phyloP scores from a whole-genome alignment of 257 asterid genomes.

The Linderniella brevidens region DNA sequence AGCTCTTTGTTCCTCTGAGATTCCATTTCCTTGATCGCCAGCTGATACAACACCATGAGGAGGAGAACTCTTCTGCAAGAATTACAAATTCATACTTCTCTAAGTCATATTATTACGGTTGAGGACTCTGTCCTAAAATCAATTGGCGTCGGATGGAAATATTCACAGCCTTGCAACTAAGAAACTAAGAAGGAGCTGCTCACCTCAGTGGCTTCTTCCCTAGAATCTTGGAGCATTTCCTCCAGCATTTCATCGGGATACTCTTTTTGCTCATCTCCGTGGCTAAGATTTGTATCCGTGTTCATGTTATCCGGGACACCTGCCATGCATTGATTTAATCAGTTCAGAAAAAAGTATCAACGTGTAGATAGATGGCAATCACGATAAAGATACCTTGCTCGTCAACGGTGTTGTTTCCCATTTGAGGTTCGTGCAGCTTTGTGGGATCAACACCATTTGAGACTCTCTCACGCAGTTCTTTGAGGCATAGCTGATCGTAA shows the following conservation, averaged over 20 bases:
- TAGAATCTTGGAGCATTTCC: conserved; percentile 26
- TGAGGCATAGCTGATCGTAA: conserved; percentile 31
- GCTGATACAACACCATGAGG: neutral
- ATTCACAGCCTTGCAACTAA: no score
- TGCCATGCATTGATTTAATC: neutral
- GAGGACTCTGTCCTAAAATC: no score
- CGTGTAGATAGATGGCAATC: neutral
- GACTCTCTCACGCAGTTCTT: conserved; percentile 46
- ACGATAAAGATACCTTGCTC: conserved; percentile 57
- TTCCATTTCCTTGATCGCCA: conserved; percentile 10
- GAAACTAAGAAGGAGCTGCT: conserved; percentile 14
- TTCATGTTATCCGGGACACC: no score
- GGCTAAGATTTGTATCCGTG: neutral
- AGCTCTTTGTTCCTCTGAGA: conserved; percentile 57
- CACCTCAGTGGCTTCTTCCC: conserved; percentile 32
- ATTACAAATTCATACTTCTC: no score
- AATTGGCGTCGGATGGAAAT: no score
- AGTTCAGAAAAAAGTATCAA: neutral
- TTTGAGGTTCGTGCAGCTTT: conserved; percentile 43
- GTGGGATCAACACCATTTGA: conserved; percentile 53
- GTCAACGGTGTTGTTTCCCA: conserved; percentile 22
- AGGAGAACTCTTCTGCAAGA: no score
- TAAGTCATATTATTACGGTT: no score
- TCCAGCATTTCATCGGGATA: conserved; percentile 18
- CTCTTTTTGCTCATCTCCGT: conserved; percentile 17